Conservation (phyloP, 139 green algal species). For the Yamagishiella unicocca region DNA sequence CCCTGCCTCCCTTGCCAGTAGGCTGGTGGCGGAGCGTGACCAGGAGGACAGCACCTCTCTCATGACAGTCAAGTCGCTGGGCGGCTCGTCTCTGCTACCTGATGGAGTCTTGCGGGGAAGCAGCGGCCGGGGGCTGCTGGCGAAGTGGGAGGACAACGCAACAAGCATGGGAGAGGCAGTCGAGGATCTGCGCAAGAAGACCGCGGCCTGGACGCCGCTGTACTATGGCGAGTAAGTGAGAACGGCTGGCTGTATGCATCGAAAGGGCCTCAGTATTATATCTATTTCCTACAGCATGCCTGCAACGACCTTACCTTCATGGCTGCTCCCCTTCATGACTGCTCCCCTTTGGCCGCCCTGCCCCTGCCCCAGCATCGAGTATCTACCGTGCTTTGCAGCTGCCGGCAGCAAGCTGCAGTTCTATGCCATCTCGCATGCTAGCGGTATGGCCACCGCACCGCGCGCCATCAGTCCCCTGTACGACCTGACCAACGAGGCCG, state of each 20-base stretch:
- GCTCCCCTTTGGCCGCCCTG: neutral
- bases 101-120: conserved; percentile 20
- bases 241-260: neutral
- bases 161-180: conserved; percentile 8
- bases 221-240: conserved; percentile 25
- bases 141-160: conserved; percentile 31
- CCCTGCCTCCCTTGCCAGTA: neutral
- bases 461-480: conserved; percentile 5
- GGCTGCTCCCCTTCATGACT: conserved; percentile 6
- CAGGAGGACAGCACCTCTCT: conserved; percentile 7
- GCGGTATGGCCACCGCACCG: too few relatives aligned
- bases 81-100: conserved; percentile 30
- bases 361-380: conserved; percentile 26
- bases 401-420: conserved; percentile 26
- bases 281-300: neutral
- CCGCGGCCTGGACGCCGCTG: conserved; percentile 22
- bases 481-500: neutral
- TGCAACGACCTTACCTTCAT: neutral
- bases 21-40: conserved; percentile 20
- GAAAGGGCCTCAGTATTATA: neutral
- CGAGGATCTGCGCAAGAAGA: conserved; percentile 36
- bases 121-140: conserved; percentile 3
- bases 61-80: conserved; percentile 8
- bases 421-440: conserved; percentile 2
- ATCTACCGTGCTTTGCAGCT: conserved; percentile 29